phyloP scores from a whole-genome alignment of 78 protist genomes.

The Mantamonas sphyraenae region DNA sequence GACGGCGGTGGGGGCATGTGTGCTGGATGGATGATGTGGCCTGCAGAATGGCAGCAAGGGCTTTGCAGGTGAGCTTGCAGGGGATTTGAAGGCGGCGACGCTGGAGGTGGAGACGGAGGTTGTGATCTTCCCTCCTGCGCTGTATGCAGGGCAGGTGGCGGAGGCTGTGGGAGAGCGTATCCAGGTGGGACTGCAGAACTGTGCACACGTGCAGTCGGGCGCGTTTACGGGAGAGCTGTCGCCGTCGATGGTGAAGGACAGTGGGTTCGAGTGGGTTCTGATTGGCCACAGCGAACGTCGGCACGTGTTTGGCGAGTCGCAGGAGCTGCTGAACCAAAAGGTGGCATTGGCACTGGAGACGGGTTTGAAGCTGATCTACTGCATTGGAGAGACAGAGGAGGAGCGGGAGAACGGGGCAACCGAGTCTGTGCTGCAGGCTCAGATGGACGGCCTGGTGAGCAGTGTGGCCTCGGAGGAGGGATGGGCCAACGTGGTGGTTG shows the following conservation, averaged over 20 bases:
- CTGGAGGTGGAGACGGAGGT: conserved; percentile 19
- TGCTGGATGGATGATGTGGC: too few relatives aligned
- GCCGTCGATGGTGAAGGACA: conserved; percentile 53
- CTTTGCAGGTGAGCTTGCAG: not conserved
- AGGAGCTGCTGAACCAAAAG: conserved; percentile 70
- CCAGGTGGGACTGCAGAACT: too few relatives aligned
- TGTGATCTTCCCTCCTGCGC: conserved; percentile 25
- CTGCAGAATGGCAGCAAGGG: conserved; percentile 17
- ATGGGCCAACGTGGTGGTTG: conserved; percentile 76
- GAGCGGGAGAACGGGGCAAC: conserved; percentile 68
- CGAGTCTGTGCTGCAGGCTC: not conserved
- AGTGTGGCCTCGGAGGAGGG: too few relatives aligned
- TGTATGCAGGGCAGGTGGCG: not conserved
- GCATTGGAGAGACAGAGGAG: conserved; percentile 92
- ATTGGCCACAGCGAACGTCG: conserved; percentile 98
- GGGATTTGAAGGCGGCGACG: conserved; percentile 1
- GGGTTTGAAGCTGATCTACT: conserved; percentile 82
- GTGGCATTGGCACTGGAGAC: conserved; percentile 43
- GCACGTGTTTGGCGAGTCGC: conserved; percentile 71
- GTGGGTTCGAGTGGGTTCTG: conserved; percentile 77
- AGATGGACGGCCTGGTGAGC: not conserved
- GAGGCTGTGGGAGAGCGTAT: too few relatives aligned
- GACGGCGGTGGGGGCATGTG: too few relatives aligned
- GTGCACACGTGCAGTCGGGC: too few relatives aligned
- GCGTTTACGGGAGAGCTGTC: conserved; percentile 86